Conservation (phyloP, 2,329 filamentous ascomycete genomes). For the Zasmidium angulare region DNA sequence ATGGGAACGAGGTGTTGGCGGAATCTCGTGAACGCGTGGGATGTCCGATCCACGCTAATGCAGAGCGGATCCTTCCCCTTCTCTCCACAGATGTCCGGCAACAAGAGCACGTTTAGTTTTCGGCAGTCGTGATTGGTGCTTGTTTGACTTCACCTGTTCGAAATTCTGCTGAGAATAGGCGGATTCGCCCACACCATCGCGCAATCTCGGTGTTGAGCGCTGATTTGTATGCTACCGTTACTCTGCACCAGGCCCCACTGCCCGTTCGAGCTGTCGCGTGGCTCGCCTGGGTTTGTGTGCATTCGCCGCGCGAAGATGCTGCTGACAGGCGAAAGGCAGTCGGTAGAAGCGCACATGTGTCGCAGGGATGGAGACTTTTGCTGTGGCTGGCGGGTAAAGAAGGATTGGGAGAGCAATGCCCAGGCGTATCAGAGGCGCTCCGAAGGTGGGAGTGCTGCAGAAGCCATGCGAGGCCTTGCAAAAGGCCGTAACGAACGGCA, state of each 20-base stretch:
- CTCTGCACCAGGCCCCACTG: conserved; percentile 3
- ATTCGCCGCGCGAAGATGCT: neutral
- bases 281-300: neutral
- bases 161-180: neutral
- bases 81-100: neutral
- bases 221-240: neutral
- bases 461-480: neutral
- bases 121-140: neutral
- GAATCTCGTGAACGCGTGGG: neutral
- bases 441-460: neutral
- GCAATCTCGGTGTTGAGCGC: neutral
- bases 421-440: neutral
- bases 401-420: neutral
- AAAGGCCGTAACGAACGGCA: conserved; percentile 3
- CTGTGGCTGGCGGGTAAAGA: neutral
- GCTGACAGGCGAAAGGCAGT: neutral
- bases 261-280: conserved; percentile 6
- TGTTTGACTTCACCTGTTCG: neutral
- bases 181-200: neutral
- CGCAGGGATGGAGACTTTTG: neutral
- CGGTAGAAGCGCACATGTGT: neutral
- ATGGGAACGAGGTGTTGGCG: neutral
- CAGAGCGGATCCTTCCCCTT: neutral
- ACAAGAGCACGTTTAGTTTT: neutral
- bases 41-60: neutral